Conservation (phyloP, 1,284 basidiomycete species). For the Leccinum subspadiceum region DNA sequence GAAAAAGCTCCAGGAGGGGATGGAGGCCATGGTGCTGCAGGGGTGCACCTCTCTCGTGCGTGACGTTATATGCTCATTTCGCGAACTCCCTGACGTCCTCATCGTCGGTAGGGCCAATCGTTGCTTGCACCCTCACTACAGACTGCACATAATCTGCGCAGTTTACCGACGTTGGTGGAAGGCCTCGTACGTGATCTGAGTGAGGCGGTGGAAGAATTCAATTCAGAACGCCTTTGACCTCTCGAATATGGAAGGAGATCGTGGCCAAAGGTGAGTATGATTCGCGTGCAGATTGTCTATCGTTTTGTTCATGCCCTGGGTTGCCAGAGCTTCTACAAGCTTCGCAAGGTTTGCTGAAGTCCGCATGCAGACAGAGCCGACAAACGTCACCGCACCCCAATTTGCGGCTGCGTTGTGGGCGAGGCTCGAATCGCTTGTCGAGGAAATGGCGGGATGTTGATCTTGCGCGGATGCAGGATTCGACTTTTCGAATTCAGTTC, state of each 20-base stretch:
- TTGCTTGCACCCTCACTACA: constrained; percentile 89
- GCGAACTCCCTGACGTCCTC: background rate
- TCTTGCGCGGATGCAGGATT: constrained; percentile 57
- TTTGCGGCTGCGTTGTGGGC: constrained; percentile 83
- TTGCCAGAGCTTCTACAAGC: constrained; percentile 24
- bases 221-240: constrained; percentile 86
- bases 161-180: constrained; percentile 81
- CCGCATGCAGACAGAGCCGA: constrained; percentile 85
- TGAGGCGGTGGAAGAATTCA: constrained; percentile 75
- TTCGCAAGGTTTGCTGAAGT: constrained; percentile 52
- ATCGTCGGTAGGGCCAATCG: constrained; percentile 73
- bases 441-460: constrained; percentile 90
- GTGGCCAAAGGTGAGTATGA: constrained; percentile 62
- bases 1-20: constrained; percentile 70
- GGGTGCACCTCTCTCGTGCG: constrained; percentile 74
- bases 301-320: constrained; percentile 3
- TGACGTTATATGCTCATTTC: constrained; percentile 11
- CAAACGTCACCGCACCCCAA: constrained; percentile 75
- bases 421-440: constrained; percentile 78
- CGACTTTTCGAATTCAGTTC: background rate
- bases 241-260: constrained; percentile 83
- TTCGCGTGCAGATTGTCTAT: background rate
- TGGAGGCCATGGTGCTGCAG: constrained; percentile 83
- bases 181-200: constrained; percentile 80
- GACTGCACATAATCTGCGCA: constrained; percentile 89